Base-by-base conservation (phyloP, 2,329 filamentous ascomycete genomes). In the Knufia fluminis region DNA sequence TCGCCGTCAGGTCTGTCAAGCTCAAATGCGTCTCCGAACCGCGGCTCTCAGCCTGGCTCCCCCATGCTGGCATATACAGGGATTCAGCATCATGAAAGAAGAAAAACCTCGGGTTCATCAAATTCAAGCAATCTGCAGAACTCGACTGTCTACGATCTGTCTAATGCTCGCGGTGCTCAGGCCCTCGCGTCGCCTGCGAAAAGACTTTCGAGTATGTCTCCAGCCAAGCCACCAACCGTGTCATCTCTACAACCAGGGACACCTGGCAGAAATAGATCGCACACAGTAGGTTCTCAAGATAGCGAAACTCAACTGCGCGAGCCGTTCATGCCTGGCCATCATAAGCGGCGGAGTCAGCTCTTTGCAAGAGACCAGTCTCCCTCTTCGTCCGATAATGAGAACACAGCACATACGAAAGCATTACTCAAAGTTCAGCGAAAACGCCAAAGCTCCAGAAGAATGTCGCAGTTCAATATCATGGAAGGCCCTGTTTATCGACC, bases 11-110 rank as follows among this genome's bases (percentile, higher is more conserved):
- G 82, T 17, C 67, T 87, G 22, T 86, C 81, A 57, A 87, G 91
- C 55, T 72, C 83, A 19, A 92, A 85, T 61, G 86, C 91, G 4
- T 96, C 91, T 1, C 91, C 92, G 1, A 96, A 79, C 64, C 80
- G 91, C 57, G 81, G 79, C 3, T 98, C 92, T 2, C 83, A 86
- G 60, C 83, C 83, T 42, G 91, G 86, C 0, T 94, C 88, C 4
- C 92, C 92, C 0, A 72, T 98, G n/a, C 75, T 97, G n/a, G 86
- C 97, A 7, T 94, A 92, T 4, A 98, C 98, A 65, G 88, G 91
- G 52, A 86, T 91, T 10, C 86, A 86, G 4, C 85, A 49, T n/a
- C 78, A 80, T 47, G 90, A 97, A 52, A 80, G 90, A 52, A 80
- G 92, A 42, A 98, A 98, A 71, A 88, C 87, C 3, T 97, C 92